These are phyloP conservation scores for Cytospora paraplurivora DNA, from an alignment of 2,329 filamentous ascomycete genomes.

Conservation along the genomic window DNA sequence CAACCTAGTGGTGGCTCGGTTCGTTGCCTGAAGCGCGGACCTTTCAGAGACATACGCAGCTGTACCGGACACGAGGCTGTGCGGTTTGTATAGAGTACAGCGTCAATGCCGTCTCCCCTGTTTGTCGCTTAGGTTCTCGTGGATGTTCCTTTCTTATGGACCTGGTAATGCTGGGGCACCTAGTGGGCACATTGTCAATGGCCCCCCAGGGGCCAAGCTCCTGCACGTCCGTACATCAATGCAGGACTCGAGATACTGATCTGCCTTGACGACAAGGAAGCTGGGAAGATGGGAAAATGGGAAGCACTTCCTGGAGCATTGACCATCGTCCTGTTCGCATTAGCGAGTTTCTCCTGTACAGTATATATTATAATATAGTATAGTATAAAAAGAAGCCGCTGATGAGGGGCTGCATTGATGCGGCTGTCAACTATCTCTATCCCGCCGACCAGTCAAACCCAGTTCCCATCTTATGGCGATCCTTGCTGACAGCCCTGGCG, in stretches of 20 bases:
- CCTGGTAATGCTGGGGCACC: neutral
- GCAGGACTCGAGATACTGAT: slow-evolving; percentile 16
- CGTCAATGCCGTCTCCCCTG: slow-evolving; percentile 17
- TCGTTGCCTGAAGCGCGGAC: neutral
- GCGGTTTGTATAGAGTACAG: slow-evolving; percentile 11
- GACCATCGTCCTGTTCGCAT: neutral
- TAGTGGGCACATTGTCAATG: neutral
- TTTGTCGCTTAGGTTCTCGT: neutral
- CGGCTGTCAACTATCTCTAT: slow-evolving; percentile 20
- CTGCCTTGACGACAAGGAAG: slow-evolving; percentile 11
- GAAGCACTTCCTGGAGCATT: slow-evolving; percentile 6
- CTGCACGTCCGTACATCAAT: slow-evolving; percentile 11
- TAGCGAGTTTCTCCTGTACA: neutral
- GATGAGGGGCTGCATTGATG: slow-evolving; percentile 10
- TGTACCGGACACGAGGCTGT: slow-evolving; percentile 14
- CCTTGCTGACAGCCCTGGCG: slow-evolving; percentile 18
- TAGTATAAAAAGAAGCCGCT: neutral
- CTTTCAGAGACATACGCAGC: slow-evolving; percentile 15
- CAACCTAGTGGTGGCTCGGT: slow-evolving; percentile 23
- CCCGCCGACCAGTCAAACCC: slow-evolving; percentile 13
- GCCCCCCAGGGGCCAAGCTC: neutral
- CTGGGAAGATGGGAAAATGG: no score
- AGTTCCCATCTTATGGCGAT: slow-evolving; percentile 23
- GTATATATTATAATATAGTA: no score
- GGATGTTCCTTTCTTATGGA: neutral